Percentiles rank a stretch among this genome's conserved stretches.
These are phyloP conservation scores for Candida corydali DNA, from an alignment of 805 yeast genomes.

Conservation along the genomic window DNA sequence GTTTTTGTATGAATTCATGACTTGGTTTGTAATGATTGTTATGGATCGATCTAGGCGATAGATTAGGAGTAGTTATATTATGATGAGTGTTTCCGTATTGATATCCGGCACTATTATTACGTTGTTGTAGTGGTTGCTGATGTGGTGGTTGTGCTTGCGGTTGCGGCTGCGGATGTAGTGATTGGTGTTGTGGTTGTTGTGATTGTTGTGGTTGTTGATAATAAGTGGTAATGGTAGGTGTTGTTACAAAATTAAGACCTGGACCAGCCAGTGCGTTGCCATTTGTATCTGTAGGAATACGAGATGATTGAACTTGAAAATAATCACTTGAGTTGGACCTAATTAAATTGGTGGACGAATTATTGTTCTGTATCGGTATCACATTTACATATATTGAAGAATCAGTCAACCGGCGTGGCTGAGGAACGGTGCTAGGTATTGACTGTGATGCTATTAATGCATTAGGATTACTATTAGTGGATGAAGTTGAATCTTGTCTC, in stretches of 20 bases:
- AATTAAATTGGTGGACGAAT: not conserved
- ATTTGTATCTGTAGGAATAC: too few relatives aligned
- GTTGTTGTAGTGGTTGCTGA: conserved; percentile 2
- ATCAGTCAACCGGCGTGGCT: not conserved
- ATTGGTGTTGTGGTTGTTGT: too few relatives aligned
- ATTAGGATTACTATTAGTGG: too few relatives aligned
- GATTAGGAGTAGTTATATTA: not conserved
- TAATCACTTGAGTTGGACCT: conserved; percentile 3
- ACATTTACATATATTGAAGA: not conserved
- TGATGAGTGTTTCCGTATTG: not conserved
- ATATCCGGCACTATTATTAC: not conserved
- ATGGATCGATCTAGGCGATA: conserved; percentile 3
- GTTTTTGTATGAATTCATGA: not conserved
- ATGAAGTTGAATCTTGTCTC: not conserved
- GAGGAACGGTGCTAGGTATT: not conserved
- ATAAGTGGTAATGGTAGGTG: conserved; percentile 2
- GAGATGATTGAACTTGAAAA: not conserved
- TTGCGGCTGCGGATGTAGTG: too few relatives aligned
- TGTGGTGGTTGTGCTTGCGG: too few relatives aligned
- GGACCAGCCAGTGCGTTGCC: conserved; percentile 12
- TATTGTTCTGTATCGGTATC: not conserved
- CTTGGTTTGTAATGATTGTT: conserved; percentile 4
- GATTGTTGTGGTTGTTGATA: too few relatives aligned
- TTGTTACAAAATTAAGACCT: not conserved
- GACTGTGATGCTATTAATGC: too few relatives aligned